Evolutionary conservation across 2,329 filamentous ascomycete species (phyloP).

Genomic region (Penicillium decumbens): DNA sequence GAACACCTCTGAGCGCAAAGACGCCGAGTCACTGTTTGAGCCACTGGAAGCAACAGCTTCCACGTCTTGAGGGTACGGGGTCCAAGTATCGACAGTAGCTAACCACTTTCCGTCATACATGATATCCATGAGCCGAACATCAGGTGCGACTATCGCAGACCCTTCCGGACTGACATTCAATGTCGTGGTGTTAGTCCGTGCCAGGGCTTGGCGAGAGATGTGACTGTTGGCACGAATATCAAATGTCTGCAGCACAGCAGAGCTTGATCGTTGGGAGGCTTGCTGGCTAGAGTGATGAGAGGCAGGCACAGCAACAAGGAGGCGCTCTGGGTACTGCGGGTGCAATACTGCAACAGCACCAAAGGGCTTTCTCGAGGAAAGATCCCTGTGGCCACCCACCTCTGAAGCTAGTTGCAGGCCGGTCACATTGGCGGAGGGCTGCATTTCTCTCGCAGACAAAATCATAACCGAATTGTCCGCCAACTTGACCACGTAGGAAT

Average conservation of each 20-base stretch:
- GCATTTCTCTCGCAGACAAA: slow-evolving; percentile 81
- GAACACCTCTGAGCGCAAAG: slow-evolving; percentile 59
- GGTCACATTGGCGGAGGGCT: slow-evolving; percentile 75
- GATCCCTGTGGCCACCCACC: slow-evolving; percentile 49
- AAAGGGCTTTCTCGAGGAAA: slow-evolving; percentile 10
- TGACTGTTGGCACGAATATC: slow-evolving; percentile 76
- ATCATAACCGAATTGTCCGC: slow-evolving; percentile 92
- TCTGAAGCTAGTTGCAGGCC: slow-evolving; percentile 63
- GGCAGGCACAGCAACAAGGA: slow-evolving; percentile 63
- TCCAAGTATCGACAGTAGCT: slow-evolving; percentile 88
- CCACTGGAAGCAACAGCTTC: slow-evolving; percentile 48
- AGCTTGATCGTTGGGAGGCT: slow-evolving; percentile 49
- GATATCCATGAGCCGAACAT: slow-evolving; percentile 68
- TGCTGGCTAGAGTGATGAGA: slow-evolving; percentile 42
- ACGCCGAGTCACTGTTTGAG: slow-evolving; percentile 39
- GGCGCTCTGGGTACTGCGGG: slow-evolving; percentile 57
- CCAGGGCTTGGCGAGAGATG: slow-evolving; percentile 79
- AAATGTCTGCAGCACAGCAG: slow-evolving; percentile 68
- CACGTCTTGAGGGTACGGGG: slow-evolving; percentile 65
- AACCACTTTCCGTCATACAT: slow-evolving; percentile 83
- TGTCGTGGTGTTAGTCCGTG: slow-evolving; percentile 80
- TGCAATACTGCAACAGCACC: slow-evolving; percentile 56
- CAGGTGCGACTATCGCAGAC: slow-evolving; percentile 68
- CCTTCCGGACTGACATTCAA: slow-evolving; percentile 70
- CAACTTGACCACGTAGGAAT: slow-evolving; percentile 77